Base-by-base conservation (phyloP, 768 basidiomycete genomes). In the Pisolithus albus region DNA sequence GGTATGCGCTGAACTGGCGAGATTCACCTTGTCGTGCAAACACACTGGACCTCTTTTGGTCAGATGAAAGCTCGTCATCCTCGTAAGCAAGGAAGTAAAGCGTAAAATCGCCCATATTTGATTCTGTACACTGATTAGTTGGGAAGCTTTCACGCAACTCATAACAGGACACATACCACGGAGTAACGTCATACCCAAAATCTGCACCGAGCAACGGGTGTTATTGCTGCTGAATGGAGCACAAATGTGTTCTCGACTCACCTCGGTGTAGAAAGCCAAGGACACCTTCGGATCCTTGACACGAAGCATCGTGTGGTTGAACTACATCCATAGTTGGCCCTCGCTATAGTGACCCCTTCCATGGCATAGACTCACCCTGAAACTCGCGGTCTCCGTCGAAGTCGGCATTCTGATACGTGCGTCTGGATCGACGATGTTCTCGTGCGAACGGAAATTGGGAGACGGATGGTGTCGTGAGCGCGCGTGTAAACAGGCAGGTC, bases 21-120 rank as follows among this genome's bases (percentile, higher is more conserved):
- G 23, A 9, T 45, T 37, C 53, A 81, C 89, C 91, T 77, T 92
- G 85, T 46, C 90, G 80, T 44, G 72, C 60, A 61, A 80, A 80
- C 23, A 72, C 63, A n/a, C 61, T 63, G 18, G 34, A 13, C 15
- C 71, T 63, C 59, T 76, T 81, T 19, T 88, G 80, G 50, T 83
- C 81, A 1, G 66, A 52, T 3, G 79, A 75, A 30, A 79, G 61
- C 18, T 63, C 56, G 28, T 75, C 76, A 58, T 81, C 77, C 57
- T 84, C 84, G 71, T 80, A 95, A 2, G 83, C 92, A 47, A 95
- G 80, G 77, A 92, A 93, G 70, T 89, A 92, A 30, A 92, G 77
- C 4, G 84, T 86, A 65, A 88, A 92, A 57, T 80, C 76, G 40
- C 65, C 65, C 62, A 77, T 75, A 32, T 78, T 69, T 52, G 72